Evolutionary conservation across 768 basidiomycete genomes (phyloP), one percentile per base, ranked within the genome.

Genomic region (Russula sp.): DNA sequence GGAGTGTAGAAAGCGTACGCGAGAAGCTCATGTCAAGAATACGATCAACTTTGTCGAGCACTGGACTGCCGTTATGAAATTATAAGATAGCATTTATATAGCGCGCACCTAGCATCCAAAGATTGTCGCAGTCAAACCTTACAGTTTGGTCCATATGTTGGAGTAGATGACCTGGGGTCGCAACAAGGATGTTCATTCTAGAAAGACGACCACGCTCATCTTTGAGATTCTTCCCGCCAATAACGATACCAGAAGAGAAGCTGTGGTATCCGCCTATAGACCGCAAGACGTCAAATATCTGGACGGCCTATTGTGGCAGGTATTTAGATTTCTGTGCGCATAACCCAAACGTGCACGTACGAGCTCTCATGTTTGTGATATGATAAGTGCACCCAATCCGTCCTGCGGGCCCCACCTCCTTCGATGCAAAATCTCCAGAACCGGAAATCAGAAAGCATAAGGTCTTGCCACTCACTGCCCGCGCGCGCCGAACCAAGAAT

Each of bases 141-240:
- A 94, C 83, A 3, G 97, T 98, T n/a, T n/a, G 94, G 73, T 98
- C 97, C 89, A 99, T 90, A 74, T 99, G 97, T 71, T 99, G 97
- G 51, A 99, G 78, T 49, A 99, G 79, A 51, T 96, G 83, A 28
- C 96, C 96, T 5, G 96, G 96, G 5, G 96, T 98, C 2, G 96
- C 96, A 18, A 99, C 92, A n/a, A 99, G 83, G 63, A 99, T 97
- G 71, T 99, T 99, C 94, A 98, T 98, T 49, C 92, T 82, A 11
- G 88, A 81, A 49, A 99, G 75, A 9, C 96, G 81, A 22, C 95
- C 94, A 42, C 85, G 80, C 74, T 99, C 96, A 66, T 96, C 94
- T 72, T 94, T 94, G 55, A 98, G 74, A 70, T 87, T 93, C 79
- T 98, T 99, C 51, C 96, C 96, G 7, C 96, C 96, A 49, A 99